Evolutionary conservation across 1,284 basidiomycete genomes (phyloP), one percentile per base, ranked within the genome.

Genomic region (Sphaerobolus stellatus): DNA sequence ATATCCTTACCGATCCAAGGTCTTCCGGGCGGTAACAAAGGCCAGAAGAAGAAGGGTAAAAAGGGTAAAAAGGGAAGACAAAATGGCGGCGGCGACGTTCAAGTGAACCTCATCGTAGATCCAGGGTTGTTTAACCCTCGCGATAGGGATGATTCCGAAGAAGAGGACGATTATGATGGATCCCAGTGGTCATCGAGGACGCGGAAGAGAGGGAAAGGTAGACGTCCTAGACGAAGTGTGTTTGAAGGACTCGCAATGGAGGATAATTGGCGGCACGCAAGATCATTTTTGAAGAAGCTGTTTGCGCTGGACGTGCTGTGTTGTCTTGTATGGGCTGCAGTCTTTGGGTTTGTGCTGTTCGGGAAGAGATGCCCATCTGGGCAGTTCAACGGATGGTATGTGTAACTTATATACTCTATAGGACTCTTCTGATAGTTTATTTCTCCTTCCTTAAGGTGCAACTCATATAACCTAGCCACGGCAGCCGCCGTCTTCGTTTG

Each of bases 91-190:
- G 73, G 74, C 5, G 76, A 79, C 59, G 80, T 88, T 1, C 84
- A 87, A 56, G 83, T 87, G 50, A 88, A 87, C 64, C 72, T 87
- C 44, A 87, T 87, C 58, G 82, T 87, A 29, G 84, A 87, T 64
- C 84, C 85, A 7, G 71, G 72, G 3, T 77, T 80, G 58, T 84
- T 88, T 56, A 75, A 72, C 1, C 66, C 68, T 18, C 60, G 66
- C 30, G 51, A 61, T 24, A 53, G 56, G 11, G 69, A 68, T 4
- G 71, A 70, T 62, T 13, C 68, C 61, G 50, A 41, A 11, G 69
- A 70, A 5, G 66, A 70, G 7, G 62, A 36, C 13, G 58, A 59
- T 24, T 43, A 55, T 22, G 56, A 60, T 48, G 55, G 41, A 8
- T 65, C 67, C 8, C 50, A 55, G 29, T 18, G 43, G 41, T 36